A percentile compares a stretch with the other conserved stretches of the same genome.
Conservation (phyloP, 768 basidiomycete genomes). For the Hortiboletus flavorubellus region DNA sequence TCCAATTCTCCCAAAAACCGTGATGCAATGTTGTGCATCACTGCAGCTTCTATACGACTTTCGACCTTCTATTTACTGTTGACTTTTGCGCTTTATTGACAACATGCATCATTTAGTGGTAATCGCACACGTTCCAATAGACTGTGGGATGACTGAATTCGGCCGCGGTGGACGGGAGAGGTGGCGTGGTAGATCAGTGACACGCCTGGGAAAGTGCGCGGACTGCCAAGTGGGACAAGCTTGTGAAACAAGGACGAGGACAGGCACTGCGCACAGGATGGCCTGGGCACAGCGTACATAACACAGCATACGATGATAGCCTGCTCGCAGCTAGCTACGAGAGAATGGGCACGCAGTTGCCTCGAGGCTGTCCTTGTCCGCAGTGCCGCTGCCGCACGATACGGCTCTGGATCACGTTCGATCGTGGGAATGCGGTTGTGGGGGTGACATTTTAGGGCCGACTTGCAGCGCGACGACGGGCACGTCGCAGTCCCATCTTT, state of each 20-base stretch:
- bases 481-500: slow-evolving; percentile 10
- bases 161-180: not conserved
- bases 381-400: not conserved
- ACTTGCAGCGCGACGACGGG: slow-evolving; percentile 6
- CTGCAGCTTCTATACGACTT: slow-evolving; percentile 16
- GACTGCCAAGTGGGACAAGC: slow-evolving; percentile 1
- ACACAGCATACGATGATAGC: slow-evolving; percentile 3
- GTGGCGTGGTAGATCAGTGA: slow-evolving; percentile 1
- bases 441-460: slow-evolving; percentile 25
- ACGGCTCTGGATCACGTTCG: not conserved
- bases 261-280: not conserved
- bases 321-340: not conserved
- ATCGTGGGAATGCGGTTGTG: slow-evolving; percentile 22
- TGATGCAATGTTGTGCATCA: slow-evolving; percentile 16
- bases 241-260: not conserved
- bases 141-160: slow-evolving; percentile 5
- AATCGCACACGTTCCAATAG: slow-evolving; percentile 19
- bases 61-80: slow-evolving; percentile 31
- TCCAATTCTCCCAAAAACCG: slow-evolving; percentile 1
- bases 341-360: slow-evolving; percentile 11
- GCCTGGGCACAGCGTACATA: slow-evolving; percentile 5
- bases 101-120: slow-evolving; percentile 12
- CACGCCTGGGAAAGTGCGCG: slow-evolving; percentile 18
- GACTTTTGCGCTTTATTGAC: slow-evolving; percentile 15
- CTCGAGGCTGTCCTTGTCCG: slow-evolving; percentile 16